These are phyloP conservation scores for Brassica carinata DNA, from an alignment of 345 rosid genomes.

Conservation along the genomic window DNA sequence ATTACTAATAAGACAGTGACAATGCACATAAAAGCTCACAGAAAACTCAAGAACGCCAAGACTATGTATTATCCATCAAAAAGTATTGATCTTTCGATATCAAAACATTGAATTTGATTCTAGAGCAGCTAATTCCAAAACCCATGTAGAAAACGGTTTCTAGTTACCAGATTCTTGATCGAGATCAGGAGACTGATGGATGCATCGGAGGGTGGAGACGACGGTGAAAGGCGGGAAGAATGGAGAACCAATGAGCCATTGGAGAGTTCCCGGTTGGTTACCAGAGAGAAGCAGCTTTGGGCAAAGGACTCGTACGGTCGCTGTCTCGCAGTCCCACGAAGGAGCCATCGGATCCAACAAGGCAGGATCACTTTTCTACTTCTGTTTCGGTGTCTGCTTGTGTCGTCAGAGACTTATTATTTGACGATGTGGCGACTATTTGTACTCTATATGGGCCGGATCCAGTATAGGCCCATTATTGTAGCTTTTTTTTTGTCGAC, in stretches of 20 bases:
- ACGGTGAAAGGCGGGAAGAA: slow-evolving; percentile 72
- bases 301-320: slow-evolving; percentile 57
- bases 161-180: slow-evolving; percentile 68
- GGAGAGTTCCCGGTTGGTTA: slow-evolving; percentile 56
- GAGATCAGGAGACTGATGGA: slow-evolving; percentile 62
- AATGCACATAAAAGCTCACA: neutral
- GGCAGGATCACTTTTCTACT: slow-evolving; percentile 10
- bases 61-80: slow-evolving; percentile 12
- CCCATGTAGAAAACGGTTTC: neutral
- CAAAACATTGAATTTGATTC: neutral
- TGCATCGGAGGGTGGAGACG: slow-evolving; percentile 73
- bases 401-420: slow-evolving; percentile 6
- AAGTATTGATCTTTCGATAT: neutral
- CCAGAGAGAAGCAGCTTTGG: slow-evolving; percentile 47
- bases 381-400: slow-evolving; percentile 16
- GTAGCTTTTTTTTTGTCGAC: neutral
- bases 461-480: slow-evolving; percentile 2
- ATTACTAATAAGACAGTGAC: neutral
- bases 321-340: slow-evolving; percentile 20
- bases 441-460: slow-evolving; percentile 4
- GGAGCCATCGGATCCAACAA: slow-evolving; percentile 47
- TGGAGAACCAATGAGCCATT: slow-evolving; percentile 90
- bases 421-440: slow-evolving; percentile 20
- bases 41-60: neutral
- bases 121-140: neutral